Evolutionary conservation across 176 grass and related monocot species (phyloP).

Genomic region (Dendrocalamus sinicus): DNA sequence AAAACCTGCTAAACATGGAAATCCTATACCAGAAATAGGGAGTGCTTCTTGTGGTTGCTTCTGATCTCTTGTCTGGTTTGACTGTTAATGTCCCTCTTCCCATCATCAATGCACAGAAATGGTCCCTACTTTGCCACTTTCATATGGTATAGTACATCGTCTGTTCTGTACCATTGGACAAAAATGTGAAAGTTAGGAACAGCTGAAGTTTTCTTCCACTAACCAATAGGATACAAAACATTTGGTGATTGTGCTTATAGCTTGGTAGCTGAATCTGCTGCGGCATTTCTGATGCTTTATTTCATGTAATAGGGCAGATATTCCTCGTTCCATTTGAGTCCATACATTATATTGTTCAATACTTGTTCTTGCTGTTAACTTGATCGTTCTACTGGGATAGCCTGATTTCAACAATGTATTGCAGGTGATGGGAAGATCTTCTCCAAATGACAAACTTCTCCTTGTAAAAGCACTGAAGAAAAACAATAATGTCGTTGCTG

Average conservation of each 20-base stretch:
- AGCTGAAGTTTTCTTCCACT: slow-evolving; percentile 19
- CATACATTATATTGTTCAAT: slow-evolving; percentile 21
- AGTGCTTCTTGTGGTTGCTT: slow-evolving; percentile 16
- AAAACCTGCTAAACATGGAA: slow-evolving; percentile 15
- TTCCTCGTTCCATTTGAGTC: slow-evolving; percentile 10
- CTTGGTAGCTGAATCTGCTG: slow-evolving; percentile 30
- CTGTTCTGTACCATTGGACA: slow-evolving; percentile 16
- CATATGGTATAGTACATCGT: background rate
- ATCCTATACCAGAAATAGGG: background rate
- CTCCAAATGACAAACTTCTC: slow-evolving; percentile 91
- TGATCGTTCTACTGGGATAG: slow-evolving; percentile 25
- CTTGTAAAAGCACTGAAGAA: slow-evolving; percentile 90
- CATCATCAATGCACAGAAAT: background rate
- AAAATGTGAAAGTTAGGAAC: background rate
- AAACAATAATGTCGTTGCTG: slow-evolving; percentile 79
- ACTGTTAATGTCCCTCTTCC: slow-evolving; percentile 9
- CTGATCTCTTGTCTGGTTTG: slow-evolving; percentile 9
- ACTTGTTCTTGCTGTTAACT: slow-evolving; percentile 16
- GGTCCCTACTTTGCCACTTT: background rate
- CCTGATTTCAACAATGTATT: slow-evolving; percentile 24
- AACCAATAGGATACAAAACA: slow-evolving; percentile 7
- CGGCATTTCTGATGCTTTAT: slow-evolving; percentile 12
- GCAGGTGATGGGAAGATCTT: slow-evolving; percentile 97
- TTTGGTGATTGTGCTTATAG: slow-evolving; percentile 13
- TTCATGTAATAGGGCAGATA: slow-evolving; percentile 13